Conservation (phyloP, 345 rosid genomes). For the Gossypium longicalyx region DNA sequence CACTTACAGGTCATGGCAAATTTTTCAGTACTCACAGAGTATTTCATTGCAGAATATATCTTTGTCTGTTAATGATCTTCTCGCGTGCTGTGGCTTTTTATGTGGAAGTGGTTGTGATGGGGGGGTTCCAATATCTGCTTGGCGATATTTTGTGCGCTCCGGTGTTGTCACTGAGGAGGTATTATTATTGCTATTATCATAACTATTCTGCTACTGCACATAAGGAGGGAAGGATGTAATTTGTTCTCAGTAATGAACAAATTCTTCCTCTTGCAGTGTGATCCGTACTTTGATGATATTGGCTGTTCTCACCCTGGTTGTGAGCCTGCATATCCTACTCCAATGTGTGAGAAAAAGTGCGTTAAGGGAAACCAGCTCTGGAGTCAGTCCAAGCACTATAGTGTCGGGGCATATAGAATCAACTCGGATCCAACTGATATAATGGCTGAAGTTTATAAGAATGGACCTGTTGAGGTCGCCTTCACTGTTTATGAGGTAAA, state of each 20-base stretch:
- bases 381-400: slow-evolving; percentile 71
- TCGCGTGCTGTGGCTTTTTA: slow-evolving; percentile 91
- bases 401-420: slow-evolving; percentile 67
- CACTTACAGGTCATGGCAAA: neutral
- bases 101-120: slow-evolving; percentile 94
- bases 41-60: slow-evolving; percentile 58
- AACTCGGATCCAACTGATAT: slow-evolving; percentile 57
- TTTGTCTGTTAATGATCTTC: slow-evolving; percentile 81
- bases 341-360: slow-evolving; percentile 71
- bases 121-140: slow-evolving; percentile 72
- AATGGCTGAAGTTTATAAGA: slow-evolving; percentile 81
- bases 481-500: slow-evolving; percentile 89
- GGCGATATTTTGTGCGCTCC: slow-evolving; percentile 67
- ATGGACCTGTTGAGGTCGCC: slow-evolving; percentile 94
- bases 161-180: slow-evolving; percentile 98
- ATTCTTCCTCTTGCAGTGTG: slow-evolving; percentile 49
- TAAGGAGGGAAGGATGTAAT: neutral
- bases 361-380: slow-evolving; percentile 64
- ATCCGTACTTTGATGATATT: slow-evolving; percentile 77
- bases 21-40: neutral
- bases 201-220: neutral
- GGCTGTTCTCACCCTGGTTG: slow-evolving; percentile 99
- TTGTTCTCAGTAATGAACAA: neutral
- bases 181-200: slow-evolving; percentile 6
- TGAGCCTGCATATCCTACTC: slow-evolving; percentile 83